Conservation (phyloP, 2,329 filamentous ascomycete species). For the Seiridium unicorne region DNA sequence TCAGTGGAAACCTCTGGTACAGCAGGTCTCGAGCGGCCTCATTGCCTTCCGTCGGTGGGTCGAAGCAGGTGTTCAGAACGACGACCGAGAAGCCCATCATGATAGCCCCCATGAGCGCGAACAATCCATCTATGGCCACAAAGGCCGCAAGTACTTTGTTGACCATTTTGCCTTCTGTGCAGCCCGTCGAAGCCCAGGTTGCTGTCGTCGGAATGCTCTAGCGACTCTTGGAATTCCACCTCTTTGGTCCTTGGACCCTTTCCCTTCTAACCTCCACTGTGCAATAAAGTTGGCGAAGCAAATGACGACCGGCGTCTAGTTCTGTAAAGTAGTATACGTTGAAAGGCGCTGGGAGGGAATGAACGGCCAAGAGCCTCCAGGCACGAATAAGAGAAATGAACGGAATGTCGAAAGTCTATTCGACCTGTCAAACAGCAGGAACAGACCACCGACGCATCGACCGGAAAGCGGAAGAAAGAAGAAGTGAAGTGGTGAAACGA, state of each 20-base stretch:
- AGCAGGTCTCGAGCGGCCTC: conserved; percentile 51
- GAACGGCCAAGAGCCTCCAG: conserved; percentile 8
- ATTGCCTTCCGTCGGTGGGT: conserved; percentile 41
- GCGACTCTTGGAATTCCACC: conserved; percentile 10
- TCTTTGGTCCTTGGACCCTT: conserved; percentile 13
- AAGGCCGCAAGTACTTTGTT: conserved; percentile 55
- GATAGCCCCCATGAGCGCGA: conserved; percentile 52
- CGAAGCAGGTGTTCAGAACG: conserved; percentile 44
- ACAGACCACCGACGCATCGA: conserved; percentile 16
- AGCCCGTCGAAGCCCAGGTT: not conserved
- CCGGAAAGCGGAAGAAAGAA: conserved; percentile 16
- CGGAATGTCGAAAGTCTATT: conserved; percentile 19
- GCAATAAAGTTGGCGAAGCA: conserved; percentile 13
- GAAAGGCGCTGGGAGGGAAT: not conserved
- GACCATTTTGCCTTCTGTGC: conserved; percentile 37
- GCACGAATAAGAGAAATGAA: conserved; percentile 20
- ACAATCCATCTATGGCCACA: conserved; percentile 46
- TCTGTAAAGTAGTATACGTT: not conserved
- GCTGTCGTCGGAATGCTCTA: conserved; percentile 1
- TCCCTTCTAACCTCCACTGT: conserved; percentile 10
- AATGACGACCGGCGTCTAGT: conserved; percentile 38
- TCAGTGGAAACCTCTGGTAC: conserved; percentile 52
- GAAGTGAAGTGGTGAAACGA: conserved; percentile 14
- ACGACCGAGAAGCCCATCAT: conserved; percentile 55
- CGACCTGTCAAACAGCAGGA: conserved; percentile 20